Base-by-base conservation (phyloP, 768 basidiomycete genomes). In the Naganishia onofrii region DNA sequence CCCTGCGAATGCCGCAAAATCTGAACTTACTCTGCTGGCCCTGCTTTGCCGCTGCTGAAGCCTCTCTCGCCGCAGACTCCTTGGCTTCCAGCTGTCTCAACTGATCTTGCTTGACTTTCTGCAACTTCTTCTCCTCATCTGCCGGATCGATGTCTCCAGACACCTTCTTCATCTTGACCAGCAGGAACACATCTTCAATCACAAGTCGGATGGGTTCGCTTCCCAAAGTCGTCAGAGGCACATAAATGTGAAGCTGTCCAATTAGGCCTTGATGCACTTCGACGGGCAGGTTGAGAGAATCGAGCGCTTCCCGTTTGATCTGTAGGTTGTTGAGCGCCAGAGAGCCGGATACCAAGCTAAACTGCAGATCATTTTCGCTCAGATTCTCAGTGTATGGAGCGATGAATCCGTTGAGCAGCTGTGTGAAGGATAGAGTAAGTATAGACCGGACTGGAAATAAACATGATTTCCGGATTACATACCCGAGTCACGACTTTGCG, bases 351-450 rank as follows among this genome's bases (percentile, higher is more conserved):
- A 70, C 26, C 28, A 52, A 38, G 29, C 58, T 23, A 42, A 58
- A 60, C 48, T 44, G 38, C n/a, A 98, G 90, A 81, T 94, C 92
- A 78, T 92, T 90, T 79, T 93, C 86, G 81, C 97, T 93, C 80
- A 99, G 83, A 78, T 97, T 95, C 84, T 93, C 92, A 73, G 97
- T 90, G 85, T 97, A 97, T 0, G 92, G 93, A 31, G 91, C 91
- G 60, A 96, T 87, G 72, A 93, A 90, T 73, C 90, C 87, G 80
- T 94, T 94, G 83, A 96, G 90, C 74, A 93, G 80, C 90, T 87
- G 70, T 87, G 70, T 3, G 46, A 5, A 29, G 10, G 23, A 31
- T 4, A 31, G 31, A 3, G 58, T 23, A 3, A 21, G 44, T 36
- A 31, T 66, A 5, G 17, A 28, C 13, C 13, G 54, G 15, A 26